phyloP scores from a whole-genome alignment of 2,329 filamentous ascomycete genomes.

The Emericellopsis cladophorae region DNA sequence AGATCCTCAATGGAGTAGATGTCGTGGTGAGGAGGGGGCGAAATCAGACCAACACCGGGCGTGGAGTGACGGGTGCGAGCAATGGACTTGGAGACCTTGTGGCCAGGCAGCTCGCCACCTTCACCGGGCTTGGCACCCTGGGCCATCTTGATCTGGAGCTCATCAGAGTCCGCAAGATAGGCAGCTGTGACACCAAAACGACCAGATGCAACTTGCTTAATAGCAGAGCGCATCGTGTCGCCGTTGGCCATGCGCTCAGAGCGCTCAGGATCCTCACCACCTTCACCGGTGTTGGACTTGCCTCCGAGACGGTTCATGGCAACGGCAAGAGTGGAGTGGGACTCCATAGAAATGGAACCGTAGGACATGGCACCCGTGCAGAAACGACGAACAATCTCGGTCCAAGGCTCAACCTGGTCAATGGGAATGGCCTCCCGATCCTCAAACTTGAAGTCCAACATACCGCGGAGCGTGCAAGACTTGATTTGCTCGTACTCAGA shows the following conservation, averaged over 20 bases:
- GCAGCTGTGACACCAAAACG: conserved; percentile 93
- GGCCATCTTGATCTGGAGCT: conserved; percentile 98
- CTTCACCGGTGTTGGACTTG: conserved; percentile 96
- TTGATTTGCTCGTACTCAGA: conserved; percentile 95
- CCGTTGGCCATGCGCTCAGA: conserved; percentile 79
- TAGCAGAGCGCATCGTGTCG: conserved; percentile 92
- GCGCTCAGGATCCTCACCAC: conserved; percentile 89
- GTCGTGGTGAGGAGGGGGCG: conserved; percentile 90
- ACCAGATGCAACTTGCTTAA: conserved; percentile 94
- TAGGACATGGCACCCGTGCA: conserved; percentile 98
- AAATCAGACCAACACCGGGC: conserved; percentile 90
- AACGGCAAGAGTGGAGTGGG: conserved; percentile 87
- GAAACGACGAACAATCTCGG: conserved; percentile 91
- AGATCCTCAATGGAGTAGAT: conserved; percentile 98
- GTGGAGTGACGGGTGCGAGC: conserved; percentile 92
- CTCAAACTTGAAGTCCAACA: conserved; percentile 94
- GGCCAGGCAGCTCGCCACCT: conserved; percentile 89
- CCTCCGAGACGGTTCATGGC: conserved; percentile 95
- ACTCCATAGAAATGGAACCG: conserved; percentile 96
- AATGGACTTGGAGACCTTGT: conserved; percentile 93
- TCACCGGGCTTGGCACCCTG: conserved; percentile 97
- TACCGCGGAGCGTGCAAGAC: conserved; percentile 83
- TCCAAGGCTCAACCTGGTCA: conserved; percentile 96
- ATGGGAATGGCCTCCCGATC: conserved; percentile 76
- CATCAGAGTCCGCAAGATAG: conserved; percentile 89